phyloP scores from a whole-genome alignment of 2,329 filamentous ascomycete genomes.

The Rutstroemia sydowiana region DNA sequence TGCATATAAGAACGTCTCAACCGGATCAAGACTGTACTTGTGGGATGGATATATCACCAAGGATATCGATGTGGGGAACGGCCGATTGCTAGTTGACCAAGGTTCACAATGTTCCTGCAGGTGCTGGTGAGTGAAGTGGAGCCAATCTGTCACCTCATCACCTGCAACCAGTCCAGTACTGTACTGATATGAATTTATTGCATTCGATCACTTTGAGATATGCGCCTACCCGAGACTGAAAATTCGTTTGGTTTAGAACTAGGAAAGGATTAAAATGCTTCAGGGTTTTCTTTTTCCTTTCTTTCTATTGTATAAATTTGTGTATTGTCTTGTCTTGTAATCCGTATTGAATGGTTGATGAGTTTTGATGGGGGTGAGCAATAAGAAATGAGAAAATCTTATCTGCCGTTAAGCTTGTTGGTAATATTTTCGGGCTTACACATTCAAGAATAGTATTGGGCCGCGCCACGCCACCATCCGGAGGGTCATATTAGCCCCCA shows the following conservation, averaged over 20 bases:
- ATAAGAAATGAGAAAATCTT: neutral
- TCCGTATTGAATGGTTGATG: no score
- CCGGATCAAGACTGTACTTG: conserved; percentile 16
- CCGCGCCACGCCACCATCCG: neutral
- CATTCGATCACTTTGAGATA: conserved; percentile 17
- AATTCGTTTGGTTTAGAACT: conserved; percentile 11
- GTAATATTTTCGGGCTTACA: neutral
- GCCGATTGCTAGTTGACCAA: conserved; percentile 5
- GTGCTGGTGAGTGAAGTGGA: conserved; percentile 11
- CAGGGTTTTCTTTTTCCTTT: neutral
- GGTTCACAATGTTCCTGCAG: conserved; percentile 25
- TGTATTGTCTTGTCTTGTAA: no score
- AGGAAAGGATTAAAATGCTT: neutral
- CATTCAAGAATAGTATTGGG: neutral
- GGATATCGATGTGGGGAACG: conserved; percentile 20
- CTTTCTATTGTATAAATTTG: no score
- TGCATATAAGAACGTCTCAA: conserved; percentile 11
- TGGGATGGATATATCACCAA: conserved; percentile 3
- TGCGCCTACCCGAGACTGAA: conserved; percentile 8
- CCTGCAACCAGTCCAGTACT: conserved; percentile 18
- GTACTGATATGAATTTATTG: conserved; percentile 19
- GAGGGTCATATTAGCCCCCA: conserved; percentile 4
- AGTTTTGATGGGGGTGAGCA: neutral
- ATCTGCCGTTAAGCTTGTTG: neutral
- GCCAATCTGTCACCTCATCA: conserved; percentile 26